A percentile compares a stretch with the other conserved stretches of the same genome.
Conservation (phyloP, 805 yeast species). For the Yamadazyma sp. region DNA sequence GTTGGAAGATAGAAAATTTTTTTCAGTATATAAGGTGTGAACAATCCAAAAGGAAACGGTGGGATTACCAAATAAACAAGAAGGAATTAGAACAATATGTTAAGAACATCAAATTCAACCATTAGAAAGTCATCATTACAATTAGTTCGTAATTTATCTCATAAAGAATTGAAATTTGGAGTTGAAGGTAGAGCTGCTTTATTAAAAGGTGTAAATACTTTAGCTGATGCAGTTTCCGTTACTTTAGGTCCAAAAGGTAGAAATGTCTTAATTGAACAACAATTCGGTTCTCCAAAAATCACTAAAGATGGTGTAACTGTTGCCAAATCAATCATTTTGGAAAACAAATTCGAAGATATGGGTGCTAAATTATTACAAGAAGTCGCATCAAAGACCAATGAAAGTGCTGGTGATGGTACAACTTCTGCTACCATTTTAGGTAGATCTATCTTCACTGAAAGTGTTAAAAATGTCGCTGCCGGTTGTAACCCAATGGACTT, state of each 20-base stretch:
- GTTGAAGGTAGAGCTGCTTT: slow-evolving; percentile 96
- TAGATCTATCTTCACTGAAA: slow-evolving; percentile 90
- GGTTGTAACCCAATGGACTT: slow-evolving; percentile 99
- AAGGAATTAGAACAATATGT: no score
- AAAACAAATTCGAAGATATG: slow-evolving; percentile 92
- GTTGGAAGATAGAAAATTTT: no score
- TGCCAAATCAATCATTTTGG: slow-evolving; percentile 76
- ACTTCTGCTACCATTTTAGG: slow-evolving; percentile 97
- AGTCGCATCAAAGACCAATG: slow-evolving; percentile 96
- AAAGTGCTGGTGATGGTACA: slow-evolving; percentile 98
- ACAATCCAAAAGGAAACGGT: no score
- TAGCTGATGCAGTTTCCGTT: slow-evolving; percentile 95
- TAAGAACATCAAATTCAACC: slow-evolving; percentile 43
- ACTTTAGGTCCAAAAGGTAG: slow-evolving; percentile 98
- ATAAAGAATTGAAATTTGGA: slow-evolving; percentile 94
- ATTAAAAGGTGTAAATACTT: slow-evolving; percentile 87
- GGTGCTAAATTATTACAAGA: slow-evolving; percentile 96
- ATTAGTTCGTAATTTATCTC: slow-evolving; percentile 53
- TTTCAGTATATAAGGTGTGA: background rate
- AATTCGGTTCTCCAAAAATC: slow-evolving; percentile 95
- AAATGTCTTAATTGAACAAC: slow-evolving; percentile 93
- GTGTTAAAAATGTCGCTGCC: slow-evolving; percentile 95
- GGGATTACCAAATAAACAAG: background rate
- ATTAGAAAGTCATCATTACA: slow-evolving; percentile 36
- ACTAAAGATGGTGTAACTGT: slow-evolving; percentile 99